Evolutionary conservation across 2,329 filamentous ascomycete genomes (phyloP), one percentile per base, ranked within the genome.

Genomic region (Xylariaceae sp.): DNA sequence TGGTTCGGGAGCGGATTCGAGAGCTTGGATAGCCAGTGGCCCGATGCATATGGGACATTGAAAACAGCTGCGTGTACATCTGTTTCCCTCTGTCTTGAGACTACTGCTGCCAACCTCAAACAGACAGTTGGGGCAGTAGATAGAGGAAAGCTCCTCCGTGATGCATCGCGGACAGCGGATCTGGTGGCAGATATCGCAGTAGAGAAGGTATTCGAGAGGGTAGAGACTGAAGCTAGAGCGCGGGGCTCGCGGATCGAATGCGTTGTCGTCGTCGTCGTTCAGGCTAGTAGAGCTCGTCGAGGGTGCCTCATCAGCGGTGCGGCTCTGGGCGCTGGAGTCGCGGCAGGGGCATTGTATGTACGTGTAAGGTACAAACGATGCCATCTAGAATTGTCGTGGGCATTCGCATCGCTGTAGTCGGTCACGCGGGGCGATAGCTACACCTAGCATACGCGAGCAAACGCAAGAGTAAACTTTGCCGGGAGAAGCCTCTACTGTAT

Each of bases 111-210:
- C 90, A 31, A 96, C 92, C 70, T 99, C 94, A 63, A 99, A 97
- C 49, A 99, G 73, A 67, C 94, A 99, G 66, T 84, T 92, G 5
- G 94, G 94, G 63, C 94, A 99, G 70, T 89, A 99, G 77, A 90
- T 96, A 47, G 89, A 94, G 42, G 95, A 85, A 48, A 96, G 90
- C 71, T 99, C 94, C 66, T 99, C 94, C 42, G 86, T 82, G 47
- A 95, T 88, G 65, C 94, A 99, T 71, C 90, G 80, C 6, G 90
- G 89, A 66, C 94, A 99, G 59, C 94, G 87, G 54, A 97, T 95
- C 69, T 96, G 87, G 66, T 95, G 90, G 68, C 94, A 99, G 67
- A 97, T 94, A 66, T 96, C 92, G 74, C 94, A 99, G 74, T 95
- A 99, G 38, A 97, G 80, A 22, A 99, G 81, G 66, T 96, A 86